phyloP scores from a whole-genome alignment of 768 basidiomycete species.

The Naganishia vishniacii region DNA sequence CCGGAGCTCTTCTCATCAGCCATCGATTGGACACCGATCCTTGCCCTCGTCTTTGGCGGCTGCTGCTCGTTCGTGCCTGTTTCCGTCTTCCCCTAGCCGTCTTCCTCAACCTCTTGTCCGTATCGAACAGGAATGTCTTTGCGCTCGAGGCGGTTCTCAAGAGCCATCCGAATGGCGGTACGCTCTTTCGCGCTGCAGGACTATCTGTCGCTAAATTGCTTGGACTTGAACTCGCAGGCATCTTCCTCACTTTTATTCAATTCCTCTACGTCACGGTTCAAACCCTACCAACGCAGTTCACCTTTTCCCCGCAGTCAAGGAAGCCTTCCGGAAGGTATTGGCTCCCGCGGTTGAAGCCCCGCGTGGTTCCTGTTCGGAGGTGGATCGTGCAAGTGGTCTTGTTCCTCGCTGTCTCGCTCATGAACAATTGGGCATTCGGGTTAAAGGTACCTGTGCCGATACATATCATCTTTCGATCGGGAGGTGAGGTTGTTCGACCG shows the following conservation, averaged over 20 bases:
- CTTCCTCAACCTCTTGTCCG: not conserved
- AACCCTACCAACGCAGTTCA: conserved; percentile 62
- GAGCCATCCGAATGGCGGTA: conserved; percentile 65
- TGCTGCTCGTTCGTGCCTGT: conserved; percentile 68
- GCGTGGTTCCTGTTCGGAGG: conserved; percentile 61
- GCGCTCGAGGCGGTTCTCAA: conserved; percentile 69
- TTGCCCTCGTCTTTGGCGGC: conserved; percentile 69
- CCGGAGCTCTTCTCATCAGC: not conserved
- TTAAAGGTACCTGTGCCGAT: conserved; percentile 60
- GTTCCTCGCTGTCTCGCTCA: conserved; percentile 60
- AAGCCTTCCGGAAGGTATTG: conserved; percentile 1
- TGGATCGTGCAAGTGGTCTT: conserved; percentile 71
- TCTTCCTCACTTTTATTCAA: conserved; percentile 77
- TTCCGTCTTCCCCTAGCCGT: not conserved
- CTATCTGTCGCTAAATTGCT: not conserved
- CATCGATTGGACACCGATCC: conserved; percentile 58
- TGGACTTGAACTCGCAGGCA: conserved; percentile 60
- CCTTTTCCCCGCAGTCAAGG: conserved; percentile 36
- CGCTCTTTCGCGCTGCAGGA: conserved; percentile 24
- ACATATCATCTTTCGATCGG: conserved; percentile 78
- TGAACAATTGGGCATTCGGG: conserved; percentile 76
- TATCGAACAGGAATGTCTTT: conserved; percentile 58
- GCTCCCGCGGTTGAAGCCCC: conserved; percentile 56
- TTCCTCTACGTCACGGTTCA: conserved; percentile 70
- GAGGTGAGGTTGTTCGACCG: conserved; percentile 53